Evolutionary conservation across 2,329 filamentous ascomycete species (phyloP).

Genomic region (Coniella vitis): DNA sequence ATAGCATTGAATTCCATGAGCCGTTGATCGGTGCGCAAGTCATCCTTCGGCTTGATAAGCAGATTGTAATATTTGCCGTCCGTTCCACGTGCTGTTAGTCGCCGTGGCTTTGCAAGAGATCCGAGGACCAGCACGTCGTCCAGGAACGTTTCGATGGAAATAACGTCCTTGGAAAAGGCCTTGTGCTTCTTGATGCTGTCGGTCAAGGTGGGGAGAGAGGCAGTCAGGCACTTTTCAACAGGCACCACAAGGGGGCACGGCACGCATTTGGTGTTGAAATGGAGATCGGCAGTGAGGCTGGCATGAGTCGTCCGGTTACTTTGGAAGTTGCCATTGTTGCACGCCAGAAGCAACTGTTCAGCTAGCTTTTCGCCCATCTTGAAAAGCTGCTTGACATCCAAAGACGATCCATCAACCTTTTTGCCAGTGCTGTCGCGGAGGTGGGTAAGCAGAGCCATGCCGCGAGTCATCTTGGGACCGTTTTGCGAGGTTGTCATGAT

Average conservation of each 20-base stretch:
- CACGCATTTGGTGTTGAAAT: conserved; percentile 77
- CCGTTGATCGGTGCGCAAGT: conserved; percentile 92
- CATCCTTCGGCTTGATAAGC: conserved; percentile 96
- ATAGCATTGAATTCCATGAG: conserved; percentile 99
- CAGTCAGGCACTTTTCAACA: conserved; percentile 75
- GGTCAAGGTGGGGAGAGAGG: conserved; percentile 68
- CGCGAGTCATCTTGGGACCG: conserved; percentile 53
- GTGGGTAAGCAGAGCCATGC: conserved; percentile 44
- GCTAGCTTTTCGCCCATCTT: conserved; percentile 75
- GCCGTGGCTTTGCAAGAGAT: conserved; percentile 86
- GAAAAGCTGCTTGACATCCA: conserved; percentile 66
- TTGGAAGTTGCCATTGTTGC: conserved; percentile 68
- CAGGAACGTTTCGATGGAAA: conserved; percentile 72
- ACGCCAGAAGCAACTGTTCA: conserved; percentile 73
- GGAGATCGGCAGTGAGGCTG: conserved; percentile 69
- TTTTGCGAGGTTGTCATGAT: conserved; percentile 74
- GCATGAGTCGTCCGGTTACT: conserved; percentile 60
- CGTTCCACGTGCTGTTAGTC: conserved; percentile 79
- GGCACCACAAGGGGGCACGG: conserved; percentile 85
- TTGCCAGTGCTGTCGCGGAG: conserved; percentile 44
- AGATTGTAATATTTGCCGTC: conserved; percentile 86
- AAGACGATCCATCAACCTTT: conserved; percentile 36
- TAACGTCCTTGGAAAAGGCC: conserved; percentile 78
- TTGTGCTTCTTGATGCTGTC: conserved; percentile 71
- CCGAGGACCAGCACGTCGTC: conserved; percentile 87